These are phyloP conservation scores for Penicillium roqueforti DNA, from an alignment of 495 filamentous ascomycete species.

Conservation along the genomic window DNA sequence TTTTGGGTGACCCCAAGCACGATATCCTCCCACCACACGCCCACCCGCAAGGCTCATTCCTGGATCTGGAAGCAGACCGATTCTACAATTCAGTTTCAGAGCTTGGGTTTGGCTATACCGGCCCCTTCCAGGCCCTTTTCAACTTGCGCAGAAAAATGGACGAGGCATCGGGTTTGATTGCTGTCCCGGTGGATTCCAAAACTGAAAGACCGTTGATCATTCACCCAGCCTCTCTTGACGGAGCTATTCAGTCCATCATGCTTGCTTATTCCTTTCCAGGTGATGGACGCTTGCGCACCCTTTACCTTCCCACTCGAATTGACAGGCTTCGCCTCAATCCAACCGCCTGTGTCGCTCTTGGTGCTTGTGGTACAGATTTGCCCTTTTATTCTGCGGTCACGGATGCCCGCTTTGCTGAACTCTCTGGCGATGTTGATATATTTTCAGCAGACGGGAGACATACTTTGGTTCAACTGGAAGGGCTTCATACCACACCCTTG, in stretches of 20 bases:
- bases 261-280: constrained; percentile 36
- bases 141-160: constrained; percentile 23
- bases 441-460: constrained; percentile 13
- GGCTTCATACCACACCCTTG: constrained; percentile 25
- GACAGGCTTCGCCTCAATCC: constrained; percentile 44
- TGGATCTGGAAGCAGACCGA: constrained; percentile 37
- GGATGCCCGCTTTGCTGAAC: constrained; percentile 14
- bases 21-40: constrained; percentile 10
- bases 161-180: constrained; percentile 20
- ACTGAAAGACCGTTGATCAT: constrained; percentile 13
- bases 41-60: background rate
- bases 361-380: constrained; percentile 9
- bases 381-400: constrained; percentile 19
- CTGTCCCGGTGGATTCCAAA: constrained; percentile 7
- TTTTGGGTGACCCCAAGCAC: constrained; percentile 8
- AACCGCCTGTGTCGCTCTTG: constrained; percentile 11
- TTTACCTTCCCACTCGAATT: constrained; percentile 31
- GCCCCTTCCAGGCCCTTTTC: constrained; percentile 26
- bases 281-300: constrained; percentile 25
- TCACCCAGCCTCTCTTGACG: constrained; percentile 41
- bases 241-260: constrained; percentile 40
- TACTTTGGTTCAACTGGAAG: constrained; percentile 24
- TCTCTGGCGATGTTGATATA: constrained; percentile 27
- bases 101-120: constrained; percentile 31
- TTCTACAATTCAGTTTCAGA: constrained; percentile 39